phyloP scores from a whole-genome alignment of 2,329 filamentous ascomycete species.

The Mollisiaceae sp. region DNA sequence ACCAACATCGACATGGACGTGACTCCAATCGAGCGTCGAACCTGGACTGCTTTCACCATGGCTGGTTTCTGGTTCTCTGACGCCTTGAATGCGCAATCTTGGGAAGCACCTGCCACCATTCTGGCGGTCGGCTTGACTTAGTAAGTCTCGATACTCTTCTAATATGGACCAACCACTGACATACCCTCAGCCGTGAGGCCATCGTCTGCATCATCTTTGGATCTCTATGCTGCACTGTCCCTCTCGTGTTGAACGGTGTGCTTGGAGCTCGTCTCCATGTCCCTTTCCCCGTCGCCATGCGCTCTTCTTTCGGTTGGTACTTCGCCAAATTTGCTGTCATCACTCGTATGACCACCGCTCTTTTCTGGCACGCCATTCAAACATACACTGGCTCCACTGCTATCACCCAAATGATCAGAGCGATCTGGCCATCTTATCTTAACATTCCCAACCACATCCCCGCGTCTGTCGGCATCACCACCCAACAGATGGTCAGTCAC shows the following conservation, averaged over 20 bases:
- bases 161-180: not conserved
- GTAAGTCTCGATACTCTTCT: constrained; percentile 30
- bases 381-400: constrained; percentile 42
- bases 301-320: constrained; percentile 52
- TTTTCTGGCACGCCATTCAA: constrained; percentile 41
- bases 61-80: constrained; percentile 53
- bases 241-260: constrained; percentile 53
- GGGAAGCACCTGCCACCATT: constrained; percentile 52
- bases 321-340: constrained; percentile 47
- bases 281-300: constrained; percentile 51
- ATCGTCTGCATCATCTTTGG: constrained; percentile 58
- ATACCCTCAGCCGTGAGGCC: constrained; percentile 30
- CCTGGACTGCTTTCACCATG: constrained; percentile 50
- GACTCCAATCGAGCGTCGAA: constrained; percentile 50
- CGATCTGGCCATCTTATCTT: constrained; percentile 60
- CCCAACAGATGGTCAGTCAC: constrained; percentile 59
- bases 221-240: constrained; percentile 58
- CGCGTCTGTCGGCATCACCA: constrained; percentile 57
- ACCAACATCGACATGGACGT: constrained; percentile 53
- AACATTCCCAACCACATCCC: constrained; percentile 56
- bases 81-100: constrained; percentile 51
- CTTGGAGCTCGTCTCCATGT: constrained; percentile 53
- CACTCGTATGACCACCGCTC: constrained; percentile 43
- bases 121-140: constrained; percentile 52
- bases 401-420: constrained; percentile 49